These are phyloP conservation scores for Cercis canadensis DNA, from an alignment of 306 rosid species.

Conservation along the genomic window DNA sequence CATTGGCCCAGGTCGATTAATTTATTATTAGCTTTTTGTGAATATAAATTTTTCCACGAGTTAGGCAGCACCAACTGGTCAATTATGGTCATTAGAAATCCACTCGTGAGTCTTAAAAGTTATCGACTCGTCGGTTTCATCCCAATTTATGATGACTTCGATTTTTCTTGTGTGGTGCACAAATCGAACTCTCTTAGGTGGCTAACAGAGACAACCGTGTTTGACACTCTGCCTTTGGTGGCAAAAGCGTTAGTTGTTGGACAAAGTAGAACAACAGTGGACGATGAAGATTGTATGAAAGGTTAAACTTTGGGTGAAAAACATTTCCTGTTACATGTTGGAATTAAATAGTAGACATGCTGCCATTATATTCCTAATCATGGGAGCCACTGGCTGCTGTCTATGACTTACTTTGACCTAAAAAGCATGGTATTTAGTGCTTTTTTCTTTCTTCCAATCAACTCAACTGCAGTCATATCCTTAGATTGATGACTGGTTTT, in stretches of 20 bases:
- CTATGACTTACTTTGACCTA: conserved; percentile 47
- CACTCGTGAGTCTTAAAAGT: neutral
- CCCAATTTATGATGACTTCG: neutral
- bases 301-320: conserved; percentile 23
- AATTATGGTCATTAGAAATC: conserved; percentile 3
- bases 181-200: neutral
- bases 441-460: conserved; percentile 1
- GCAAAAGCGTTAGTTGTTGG: conserved; percentile 13
- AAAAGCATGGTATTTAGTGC: conserved; percentile 32
- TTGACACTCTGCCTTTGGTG: conserved; percentile 39
- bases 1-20: neutral
- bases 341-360: conserved; percentile 11
- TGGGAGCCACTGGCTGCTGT: conserved; percentile 20
- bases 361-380: conserved; percentile 37
- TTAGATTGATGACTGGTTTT: conserved; percentile 6
- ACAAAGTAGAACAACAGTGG: conserved; percentile 14
- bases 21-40: neutral
- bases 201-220: conserved; percentile 42
- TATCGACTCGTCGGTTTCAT: neutral
- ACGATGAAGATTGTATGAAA: conserved; percentile 24
- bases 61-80: conserved; percentile 2
- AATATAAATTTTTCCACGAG: neutral
- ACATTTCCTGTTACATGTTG: conserved; percentile 29
- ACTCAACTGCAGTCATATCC: conserved; percentile 30
- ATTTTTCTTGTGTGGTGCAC: conserved; percentile 7